Percentiles rank a stretch among this genome's conserved stretches.
Evolutionary conservation across 2,329 filamentous ascomycete genomes (phyloP).

Genomic region (Aspergillus ibericus): DNA sequence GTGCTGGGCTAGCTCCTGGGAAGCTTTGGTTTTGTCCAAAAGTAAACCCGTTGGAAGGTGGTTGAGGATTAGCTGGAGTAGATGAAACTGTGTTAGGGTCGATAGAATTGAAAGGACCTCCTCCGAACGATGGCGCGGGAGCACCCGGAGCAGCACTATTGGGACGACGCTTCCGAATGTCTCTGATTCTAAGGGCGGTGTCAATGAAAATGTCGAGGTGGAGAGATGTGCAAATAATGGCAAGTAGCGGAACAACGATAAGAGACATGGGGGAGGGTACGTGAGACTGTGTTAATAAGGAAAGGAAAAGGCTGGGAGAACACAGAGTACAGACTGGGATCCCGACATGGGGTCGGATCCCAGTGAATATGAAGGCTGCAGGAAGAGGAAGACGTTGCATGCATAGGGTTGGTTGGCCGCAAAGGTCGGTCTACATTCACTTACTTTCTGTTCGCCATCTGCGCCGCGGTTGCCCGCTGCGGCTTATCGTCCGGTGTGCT

Average conservation of each 20-base stretch:
- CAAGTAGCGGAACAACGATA: not conserved
- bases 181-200: conserved; percentile 22
- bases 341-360: not conserved
- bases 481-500: conserved; percentile 47
- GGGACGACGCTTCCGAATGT: conserved; percentile 29
- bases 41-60: conserved; percentile 31
- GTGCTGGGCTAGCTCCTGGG: conserved; percentile 26
- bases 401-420: conserved; percentile 15
- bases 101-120: conserved; percentile 29
- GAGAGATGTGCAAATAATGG: not conserved
- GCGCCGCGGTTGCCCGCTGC: conserved; percentile 55
- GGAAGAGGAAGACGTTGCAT: conserved; percentile 8
- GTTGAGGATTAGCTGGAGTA: conserved; percentile 17
- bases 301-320: not conserved
- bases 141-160: conserved; percentile 20
- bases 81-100: conserved; percentile 31
- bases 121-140: conserved; percentile 21
- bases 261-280: not conserved
- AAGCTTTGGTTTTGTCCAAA: conserved; percentile 42
- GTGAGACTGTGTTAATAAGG: not conserved
- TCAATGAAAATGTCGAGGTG: conserved; percentile 6
- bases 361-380: conserved; percentile 9
- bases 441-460: conserved; percentile 57
- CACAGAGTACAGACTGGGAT: not conserved
- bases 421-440: conserved; percentile 34